phyloP scores from a whole-genome alignment of 495 filamentous ascomycete genomes.

The Talaromyces stipitatus region DNA sequence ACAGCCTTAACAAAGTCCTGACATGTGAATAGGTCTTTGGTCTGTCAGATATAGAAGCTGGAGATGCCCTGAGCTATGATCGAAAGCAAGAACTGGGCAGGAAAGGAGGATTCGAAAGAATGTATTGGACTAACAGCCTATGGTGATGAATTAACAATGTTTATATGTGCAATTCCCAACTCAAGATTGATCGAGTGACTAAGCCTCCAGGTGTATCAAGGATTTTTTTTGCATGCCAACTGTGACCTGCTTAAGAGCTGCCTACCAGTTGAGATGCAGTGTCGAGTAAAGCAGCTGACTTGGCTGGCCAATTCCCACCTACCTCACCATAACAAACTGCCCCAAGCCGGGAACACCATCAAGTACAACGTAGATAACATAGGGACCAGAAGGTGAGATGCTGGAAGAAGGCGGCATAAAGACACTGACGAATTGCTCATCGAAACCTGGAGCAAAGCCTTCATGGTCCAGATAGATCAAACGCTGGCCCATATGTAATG shows the following conservation, averaged over 20 bases:
- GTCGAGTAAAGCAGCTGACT: too few species aligned
- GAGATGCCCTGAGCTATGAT: too few species aligned
- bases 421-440: conserved; percentile 39
- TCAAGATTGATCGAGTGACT: too few species aligned
- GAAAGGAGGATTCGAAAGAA: not conserved
- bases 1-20: not conserved
- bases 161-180: not conserved
- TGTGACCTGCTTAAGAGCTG: too few species aligned
- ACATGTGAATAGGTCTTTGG: not conserved
- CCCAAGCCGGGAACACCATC: conserved; percentile 54
- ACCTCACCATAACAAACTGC: conserved; percentile 41
- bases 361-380: conserved; percentile 51
- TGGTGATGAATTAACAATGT: not conserved
- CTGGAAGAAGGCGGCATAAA: conserved; percentile 48
- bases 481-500: conserved; percentile 56
- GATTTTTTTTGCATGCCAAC: too few species aligned
- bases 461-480: conserved; percentile 47
- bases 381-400: conserved; percentile 51
- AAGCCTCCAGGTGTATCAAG: too few species aligned
- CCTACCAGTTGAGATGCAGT: too few species aligned
- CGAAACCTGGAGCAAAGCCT: conserved; percentile 35
- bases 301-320: too few species aligned
- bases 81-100: too few species aligned
- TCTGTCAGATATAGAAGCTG: not conserved
- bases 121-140: not conserved